These are phyloP conservation scores for Ophiosphaerella narmari DNA, from an alignment of 2,329 filamentous ascomycete genomes.

Conservation along the genomic window DNA sequence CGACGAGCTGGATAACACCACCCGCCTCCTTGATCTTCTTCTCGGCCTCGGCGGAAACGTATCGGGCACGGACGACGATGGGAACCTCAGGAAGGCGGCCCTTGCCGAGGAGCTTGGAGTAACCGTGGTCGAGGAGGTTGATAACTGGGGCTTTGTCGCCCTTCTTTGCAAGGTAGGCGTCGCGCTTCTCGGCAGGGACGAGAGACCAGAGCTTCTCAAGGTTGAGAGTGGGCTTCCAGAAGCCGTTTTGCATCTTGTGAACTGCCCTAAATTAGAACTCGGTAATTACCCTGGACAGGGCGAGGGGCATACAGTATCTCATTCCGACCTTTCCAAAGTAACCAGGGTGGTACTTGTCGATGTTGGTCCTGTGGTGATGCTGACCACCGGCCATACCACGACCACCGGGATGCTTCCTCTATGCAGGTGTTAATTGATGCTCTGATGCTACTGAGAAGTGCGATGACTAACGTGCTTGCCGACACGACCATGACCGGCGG, in stretches of 20 bases:
- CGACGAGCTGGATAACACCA: constrained; percentile 93
- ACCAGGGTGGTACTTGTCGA: constrained; percentile 95
- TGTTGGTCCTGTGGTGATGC: constrained; percentile 96
- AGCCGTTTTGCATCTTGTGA: constrained; percentile 93
- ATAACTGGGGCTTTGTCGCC: constrained; percentile 94
- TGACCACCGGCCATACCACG: constrained; percentile 93
- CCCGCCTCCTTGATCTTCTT: constrained; percentile 98
- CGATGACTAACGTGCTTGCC: constrained; percentile 74
- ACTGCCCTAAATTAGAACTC: constrained; percentile 56
- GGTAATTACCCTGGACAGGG: constrained; percentile 31
- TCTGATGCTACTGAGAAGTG: not conserved
- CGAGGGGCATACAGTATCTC: constrained; percentile 23
- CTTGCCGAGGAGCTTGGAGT: constrained; percentile 99
- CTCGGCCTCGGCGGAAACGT: constrained; percentile 95
- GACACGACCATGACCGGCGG: constrained; percentile 95
- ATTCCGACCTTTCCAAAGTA: constrained; percentile 98
- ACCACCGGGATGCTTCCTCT: constrained; percentile 76
- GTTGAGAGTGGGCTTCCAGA: constrained; percentile 99
- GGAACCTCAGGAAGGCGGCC: constrained; percentile 92
- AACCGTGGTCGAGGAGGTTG: constrained; percentile 95
- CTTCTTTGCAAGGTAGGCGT: constrained; percentile 85
- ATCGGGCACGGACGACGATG: constrained; percentile 91
- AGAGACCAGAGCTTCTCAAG: constrained; percentile 99
- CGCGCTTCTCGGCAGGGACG: constrained; percentile 88
- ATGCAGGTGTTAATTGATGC: constrained; percentile 6